Conservation (phyloP, 2,329 filamentous ascomycete species). For the Verticillium albo-atrum region DNA sequence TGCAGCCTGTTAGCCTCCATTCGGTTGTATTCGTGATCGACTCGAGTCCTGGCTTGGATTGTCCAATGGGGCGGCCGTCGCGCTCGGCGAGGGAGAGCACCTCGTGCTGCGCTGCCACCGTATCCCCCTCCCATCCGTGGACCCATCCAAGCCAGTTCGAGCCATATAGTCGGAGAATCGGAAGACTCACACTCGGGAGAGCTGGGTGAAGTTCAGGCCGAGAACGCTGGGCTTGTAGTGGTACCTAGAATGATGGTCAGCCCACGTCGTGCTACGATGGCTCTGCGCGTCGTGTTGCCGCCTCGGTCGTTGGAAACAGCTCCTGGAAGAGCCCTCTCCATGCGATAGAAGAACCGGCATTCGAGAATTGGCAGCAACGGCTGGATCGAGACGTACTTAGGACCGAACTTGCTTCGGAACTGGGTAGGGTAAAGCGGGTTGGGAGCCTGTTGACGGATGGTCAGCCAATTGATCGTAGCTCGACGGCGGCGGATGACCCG, state of each 20-base stretch:
- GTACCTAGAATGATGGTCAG: constrained; percentile 45
- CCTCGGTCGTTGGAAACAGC: not conserved
- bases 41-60: not conserved
- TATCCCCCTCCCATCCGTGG: too few relatives aligned
- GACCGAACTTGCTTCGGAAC: constrained; percentile 52
- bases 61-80: not conserved
- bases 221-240: constrained; percentile 50
- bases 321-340: not conserved
- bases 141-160: not conserved
- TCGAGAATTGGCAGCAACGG: not conserved
- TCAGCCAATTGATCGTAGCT: not conserved
- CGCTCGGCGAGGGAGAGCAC: too few relatives aligned
- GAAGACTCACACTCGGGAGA: constrained; percentile 46
- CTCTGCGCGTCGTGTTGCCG: not conserved
- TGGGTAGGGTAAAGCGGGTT: constrained; percentile 9
- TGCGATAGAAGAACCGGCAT: not conserved
- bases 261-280: not conserved
- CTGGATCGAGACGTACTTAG: constrained; percentile 48
- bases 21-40: not conserved
- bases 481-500: not conserved
- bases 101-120: too few relatives aligned
- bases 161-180: not conserved
- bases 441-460: not conserved
- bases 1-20: constrained; percentile 18
- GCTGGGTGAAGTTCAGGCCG: constrained; percentile 46